Conservation (phyloP, 2,329 filamentous ascomycete genomes). For the Fusarium sp. region DNA sequence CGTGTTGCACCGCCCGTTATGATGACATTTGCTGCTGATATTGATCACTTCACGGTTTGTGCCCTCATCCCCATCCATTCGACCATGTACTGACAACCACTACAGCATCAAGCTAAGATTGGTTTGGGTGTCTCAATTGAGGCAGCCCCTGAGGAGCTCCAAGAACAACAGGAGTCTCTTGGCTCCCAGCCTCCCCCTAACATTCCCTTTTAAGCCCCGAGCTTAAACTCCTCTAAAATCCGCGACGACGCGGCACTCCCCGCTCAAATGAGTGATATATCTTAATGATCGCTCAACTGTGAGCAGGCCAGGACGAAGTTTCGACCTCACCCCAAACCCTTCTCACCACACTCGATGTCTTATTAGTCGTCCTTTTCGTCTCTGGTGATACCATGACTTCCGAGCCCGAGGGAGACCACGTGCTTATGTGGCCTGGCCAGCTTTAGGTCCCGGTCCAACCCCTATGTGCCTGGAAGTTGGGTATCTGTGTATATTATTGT, state of each 20-base stretch:
- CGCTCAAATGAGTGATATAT: conserved; percentile 38
- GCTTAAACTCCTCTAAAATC: conserved; percentile 26
- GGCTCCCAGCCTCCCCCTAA: conserved; percentile 62
- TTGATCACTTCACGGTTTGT: conserved; percentile 94
- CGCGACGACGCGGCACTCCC: conserved; percentile 31
- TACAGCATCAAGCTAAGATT: conserved; percentile 91
- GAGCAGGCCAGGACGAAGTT: conserved; percentile 35
- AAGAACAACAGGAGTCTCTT: conserved; percentile 79
- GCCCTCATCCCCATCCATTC: not conserved
- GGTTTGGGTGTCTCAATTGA: conserved; percentile 94
- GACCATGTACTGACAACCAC: conserved; percentile 27
- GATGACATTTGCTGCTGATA: conserved; percentile 94
- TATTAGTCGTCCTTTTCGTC: conserved; percentile 43
- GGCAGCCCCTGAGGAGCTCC: conserved; percentile 83
- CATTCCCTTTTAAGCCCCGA: conserved; percentile 70
- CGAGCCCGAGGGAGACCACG: not conserved
- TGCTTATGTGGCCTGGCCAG: conserved; percentile 15
- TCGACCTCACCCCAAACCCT: conserved; percentile 25
- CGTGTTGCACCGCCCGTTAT: conserved; percentile 91
- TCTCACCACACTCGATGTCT: conserved; percentile 42
- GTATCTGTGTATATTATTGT: conserved; percentile 46
- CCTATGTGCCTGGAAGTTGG: conserved; percentile 1
- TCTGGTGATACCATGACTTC: conserved; percentile 35
- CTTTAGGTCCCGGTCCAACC: conserved; percentile 9
- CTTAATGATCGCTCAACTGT: conserved; percentile 43